Conservation (phyloP, 1,284 basidiomycete species). For the Bondarzewia mesenterica region DNA sequence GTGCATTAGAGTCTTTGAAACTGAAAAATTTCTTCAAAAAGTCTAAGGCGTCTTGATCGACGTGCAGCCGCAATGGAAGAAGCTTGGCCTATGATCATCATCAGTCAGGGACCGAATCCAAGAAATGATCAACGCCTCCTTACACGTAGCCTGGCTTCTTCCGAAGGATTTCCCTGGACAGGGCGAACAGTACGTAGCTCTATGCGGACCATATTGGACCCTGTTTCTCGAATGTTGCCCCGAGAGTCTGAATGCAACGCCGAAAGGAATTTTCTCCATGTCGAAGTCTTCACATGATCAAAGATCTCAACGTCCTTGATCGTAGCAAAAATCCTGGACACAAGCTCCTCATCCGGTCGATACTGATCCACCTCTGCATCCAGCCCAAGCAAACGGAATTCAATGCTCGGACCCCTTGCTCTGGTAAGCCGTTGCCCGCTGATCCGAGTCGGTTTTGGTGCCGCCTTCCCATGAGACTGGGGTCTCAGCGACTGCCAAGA, state of each 20-base stretch:
- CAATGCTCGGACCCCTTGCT: slow-evolving; percentile 75
- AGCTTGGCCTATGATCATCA: slow-evolving; percentile 62
- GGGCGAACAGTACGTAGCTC: slow-evolving; percentile 74
- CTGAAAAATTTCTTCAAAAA: slow-evolving; percentile 96
- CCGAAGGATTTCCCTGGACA: slow-evolving; percentile 51
- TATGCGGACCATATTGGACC: slow-evolving; percentile 87
- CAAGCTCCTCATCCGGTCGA: slow-evolving; percentile 43
- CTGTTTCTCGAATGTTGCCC: slow-evolving; percentile 83
- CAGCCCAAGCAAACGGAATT: slow-evolving; percentile 69
- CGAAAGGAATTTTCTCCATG: slow-evolving; percentile 96
- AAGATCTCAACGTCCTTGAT: slow-evolving; percentile 79
- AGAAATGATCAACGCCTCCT: slow-evolving; percentile 20
- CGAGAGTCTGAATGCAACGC: slow-evolving; percentile 73
- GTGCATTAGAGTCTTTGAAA: slow-evolving; percentile 63
- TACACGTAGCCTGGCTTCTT: slow-evolving; percentile 83
- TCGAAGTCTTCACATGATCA: slow-evolving; percentile 97
- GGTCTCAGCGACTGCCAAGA: slow-evolving; percentile 77
- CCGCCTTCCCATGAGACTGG: slow-evolving; percentile 27
- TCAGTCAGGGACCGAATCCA: slow-evolving; percentile 1
- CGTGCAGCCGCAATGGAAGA: slow-evolving; percentile 83
- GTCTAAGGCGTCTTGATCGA: slow-evolving; percentile 97
- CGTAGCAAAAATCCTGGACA: slow-evolving; percentile 60
- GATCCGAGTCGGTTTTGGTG: slow-evolving; percentile 29
- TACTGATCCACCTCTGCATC: slow-evolving; percentile 65
- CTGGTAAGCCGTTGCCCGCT: slow-evolving; percentile 59